These are phyloP conservation scores for Didymella lethalis DNA, from an alignment of 2,329 filamentous ascomycete genomes.

Conservation along the genomic window DNA sequence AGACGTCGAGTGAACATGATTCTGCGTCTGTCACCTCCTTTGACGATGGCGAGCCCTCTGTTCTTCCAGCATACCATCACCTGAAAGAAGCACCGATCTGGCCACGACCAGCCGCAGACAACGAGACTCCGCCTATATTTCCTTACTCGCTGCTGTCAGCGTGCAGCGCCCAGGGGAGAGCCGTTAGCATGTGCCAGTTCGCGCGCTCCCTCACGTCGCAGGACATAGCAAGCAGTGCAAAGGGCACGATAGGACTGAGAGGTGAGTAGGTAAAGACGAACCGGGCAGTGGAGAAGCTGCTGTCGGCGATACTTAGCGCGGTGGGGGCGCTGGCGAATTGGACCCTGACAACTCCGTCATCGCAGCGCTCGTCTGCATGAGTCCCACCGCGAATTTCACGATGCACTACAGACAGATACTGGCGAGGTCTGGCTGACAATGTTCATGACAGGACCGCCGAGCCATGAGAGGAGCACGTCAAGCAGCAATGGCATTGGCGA, in stretches of 20 bases:
- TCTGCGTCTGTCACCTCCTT: slow-evolving; percentile 28
- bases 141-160: slow-evolving; percentile 39
- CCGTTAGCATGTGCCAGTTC: slow-evolving; percentile 39
- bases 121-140: slow-evolving; percentile 22
- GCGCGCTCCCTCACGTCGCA: slow-evolving; percentile 40
- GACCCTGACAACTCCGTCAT: slow-evolving; percentile 37
- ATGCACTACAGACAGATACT: slow-evolving; percentile 25
- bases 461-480: slow-evolving; percentile 36
- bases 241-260: slow-evolving; percentile 21
- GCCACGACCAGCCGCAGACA: not conserved
- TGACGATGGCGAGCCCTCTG: slow-evolving; percentile 14
- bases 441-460: slow-evolving; percentile 36
- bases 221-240: slow-evolving; percentile 24
- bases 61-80: not conserved
- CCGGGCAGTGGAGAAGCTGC: slow-evolving; percentile 6
- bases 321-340: slow-evolving; percentile 16
- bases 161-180: slow-evolving; percentile 38
- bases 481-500: slow-evolving; percentile 12
- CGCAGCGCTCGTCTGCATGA: slow-evolving; percentile 22
- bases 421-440: slow-evolving; percentile 35
- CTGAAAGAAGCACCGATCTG: slow-evolving; percentile 13
- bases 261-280: slow-evolving; percentile 24
- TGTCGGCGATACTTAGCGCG: slow-evolving; percentile 12
- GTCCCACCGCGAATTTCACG: slow-evolving; percentile 14
- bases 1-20: slow-evolving; percentile 25